phyloP scores from a whole-genome alignment of 2,329 filamentous ascomycete genomes.

The Arachnomyces sp. region DNA sequence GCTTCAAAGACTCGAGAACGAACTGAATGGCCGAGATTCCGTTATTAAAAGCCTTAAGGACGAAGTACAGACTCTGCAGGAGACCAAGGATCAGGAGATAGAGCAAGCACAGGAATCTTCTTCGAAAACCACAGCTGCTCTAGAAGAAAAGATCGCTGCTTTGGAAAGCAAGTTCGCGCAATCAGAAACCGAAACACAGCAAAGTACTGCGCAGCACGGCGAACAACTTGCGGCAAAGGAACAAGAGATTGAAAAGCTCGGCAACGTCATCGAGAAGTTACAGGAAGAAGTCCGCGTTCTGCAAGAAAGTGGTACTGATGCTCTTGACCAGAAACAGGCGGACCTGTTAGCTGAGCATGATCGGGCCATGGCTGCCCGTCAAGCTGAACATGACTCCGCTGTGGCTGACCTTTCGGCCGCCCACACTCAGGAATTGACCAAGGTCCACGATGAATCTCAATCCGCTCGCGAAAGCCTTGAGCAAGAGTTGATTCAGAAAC shows the following conservation, averaged over 20 bases:
- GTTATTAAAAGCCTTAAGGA: conserved; percentile 32
- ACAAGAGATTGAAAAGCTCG: conserved; percentile 27
- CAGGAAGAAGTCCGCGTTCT: conserved; percentile 23
- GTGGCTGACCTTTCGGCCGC: conserved; percentile 9
- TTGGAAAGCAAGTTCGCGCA: conserved; percentile 29
- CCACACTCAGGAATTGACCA: conserved; percentile 12
- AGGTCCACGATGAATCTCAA: conserved; percentile 12
- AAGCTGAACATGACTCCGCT: conserved; percentile 13
- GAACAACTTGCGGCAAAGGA: conserved; percentile 29
- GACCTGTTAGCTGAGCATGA: conserved; percentile 11
- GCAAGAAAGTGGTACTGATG: conserved; percentile 12
- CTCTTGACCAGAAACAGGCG: conserved; percentile 5
- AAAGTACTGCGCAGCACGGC: conserved; percentile 18
- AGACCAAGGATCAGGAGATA: conserved; percentile 30
- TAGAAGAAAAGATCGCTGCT: conserved; percentile 29
- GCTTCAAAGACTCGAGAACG: conserved; percentile 18
- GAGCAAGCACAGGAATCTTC: conserved; percentile 27
- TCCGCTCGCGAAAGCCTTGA: conserved; percentile 7
- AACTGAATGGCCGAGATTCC: conserved; percentile 29
- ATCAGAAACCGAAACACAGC: conserved; percentile 21
- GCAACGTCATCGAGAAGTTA: conserved; percentile 24
- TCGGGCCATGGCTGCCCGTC: conserved; percentile 10
- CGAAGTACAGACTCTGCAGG: conserved; percentile 29
- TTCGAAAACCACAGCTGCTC: conserved; percentile 18
- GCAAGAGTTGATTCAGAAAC: conserved; percentile 11